Evolutionary conservation across 148 eudicot species (phyloP).

Genomic region (Silene conica): DNA sequence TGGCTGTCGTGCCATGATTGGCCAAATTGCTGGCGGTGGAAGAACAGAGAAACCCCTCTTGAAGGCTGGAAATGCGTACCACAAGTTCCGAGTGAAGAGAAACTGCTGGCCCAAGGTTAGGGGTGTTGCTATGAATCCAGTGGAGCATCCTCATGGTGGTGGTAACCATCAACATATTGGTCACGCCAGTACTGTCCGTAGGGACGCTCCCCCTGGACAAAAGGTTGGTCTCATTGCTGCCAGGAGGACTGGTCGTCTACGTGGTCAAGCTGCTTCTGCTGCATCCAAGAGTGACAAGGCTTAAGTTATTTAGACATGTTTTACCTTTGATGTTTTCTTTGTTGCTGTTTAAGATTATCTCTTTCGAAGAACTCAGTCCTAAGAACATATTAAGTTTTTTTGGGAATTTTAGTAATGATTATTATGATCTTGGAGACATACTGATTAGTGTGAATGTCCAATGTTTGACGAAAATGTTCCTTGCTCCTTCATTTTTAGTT

Average conservation of each 20-base stretch:
- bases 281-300: constrained; percentile 19
- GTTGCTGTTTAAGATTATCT: background rate
- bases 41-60: constrained; percentile 22
- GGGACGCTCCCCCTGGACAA: constrained; percentile 25
- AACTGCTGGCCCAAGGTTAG: constrained; percentile 33
- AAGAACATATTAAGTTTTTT: constrained; percentile 14
- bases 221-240: constrained; percentile 32
- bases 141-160: background rate
- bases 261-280: constrained; percentile 21
- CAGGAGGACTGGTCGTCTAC: constrained; percentile 28
- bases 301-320: constrained; percentile 1
- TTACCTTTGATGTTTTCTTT: background rate
- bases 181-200: constrained; percentile 28
- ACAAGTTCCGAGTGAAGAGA: constrained; percentile 31
- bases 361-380: background rate
- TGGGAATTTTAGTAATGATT: background rate
- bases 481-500: too few relatives aligned
- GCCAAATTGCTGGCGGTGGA: constrained; percentile 1
- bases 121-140: constrained; percentile 18
- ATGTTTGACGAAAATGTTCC: too few relatives aligned
- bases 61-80: constrained; percentile 32
- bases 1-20: constrained; percentile 16
- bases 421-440: background rate
- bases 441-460: too few relatives aligned
- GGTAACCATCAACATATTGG: constrained; percentile 15